A percentile compares a stretch with the other conserved stretches of the same genome.
These are phyloP conservation scores for Neotropicomus parvogracilis DNA, from an alignment of 1,284 basidiomycete genomes.

Conservation along the genomic window DNA sequence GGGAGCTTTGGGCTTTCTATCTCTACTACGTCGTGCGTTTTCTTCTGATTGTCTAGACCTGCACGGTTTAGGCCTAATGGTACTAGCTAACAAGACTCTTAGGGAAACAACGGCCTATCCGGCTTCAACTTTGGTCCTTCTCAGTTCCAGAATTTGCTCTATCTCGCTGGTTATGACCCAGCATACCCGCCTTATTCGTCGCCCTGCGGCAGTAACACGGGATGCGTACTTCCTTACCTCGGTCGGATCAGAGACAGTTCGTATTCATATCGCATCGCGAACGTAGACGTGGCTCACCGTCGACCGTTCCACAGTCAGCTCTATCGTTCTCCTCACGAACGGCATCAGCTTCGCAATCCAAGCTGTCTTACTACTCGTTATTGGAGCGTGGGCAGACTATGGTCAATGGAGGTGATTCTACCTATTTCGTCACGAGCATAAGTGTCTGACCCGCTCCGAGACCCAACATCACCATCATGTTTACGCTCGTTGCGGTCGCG, in stretches of 20 bases:
- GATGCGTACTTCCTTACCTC: slow-evolving; percentile 64
- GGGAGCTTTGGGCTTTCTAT: slow-evolving; percentile 66
- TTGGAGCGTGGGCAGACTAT: slow-evolving; percentile 79
- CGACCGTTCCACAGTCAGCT: slow-evolving; percentile 51
- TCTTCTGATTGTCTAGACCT: background rate
- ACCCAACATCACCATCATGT: slow-evolving; percentile 76
- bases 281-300: background rate
- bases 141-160: slow-evolving; percentile 74
- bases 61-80: background rate
- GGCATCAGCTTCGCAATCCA: slow-evolving; percentile 74
- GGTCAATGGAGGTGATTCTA: slow-evolving; percentile 60
- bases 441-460: slow-evolving; percentile 31
- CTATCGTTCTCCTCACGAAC: slow-evolving; percentile 73
- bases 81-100: background rate
- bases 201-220: slow-evolving; percentile 46
- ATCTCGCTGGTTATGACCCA: slow-evolving; percentile 67
- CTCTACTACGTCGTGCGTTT: slow-evolving; percentile 57
- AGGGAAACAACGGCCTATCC: slow-evolving; percentile 68
- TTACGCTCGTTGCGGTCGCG: slow-evolving; percentile 63
- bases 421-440: background rate
- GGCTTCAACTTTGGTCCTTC: slow-evolving; percentile 76
- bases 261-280: slow-evolving; percentile 26
- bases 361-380: slow-evolving; percentile 56
- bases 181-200: slow-evolving; percentile 50
- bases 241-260: slow-evolving; percentile 59